A percentile compares a stretch with the other conserved stretches of the same genome.
phyloP scores from a whole-genome alignment of 2,329 filamentous ascomycete species.

The Pyrenochaeta sp. region DNA sequence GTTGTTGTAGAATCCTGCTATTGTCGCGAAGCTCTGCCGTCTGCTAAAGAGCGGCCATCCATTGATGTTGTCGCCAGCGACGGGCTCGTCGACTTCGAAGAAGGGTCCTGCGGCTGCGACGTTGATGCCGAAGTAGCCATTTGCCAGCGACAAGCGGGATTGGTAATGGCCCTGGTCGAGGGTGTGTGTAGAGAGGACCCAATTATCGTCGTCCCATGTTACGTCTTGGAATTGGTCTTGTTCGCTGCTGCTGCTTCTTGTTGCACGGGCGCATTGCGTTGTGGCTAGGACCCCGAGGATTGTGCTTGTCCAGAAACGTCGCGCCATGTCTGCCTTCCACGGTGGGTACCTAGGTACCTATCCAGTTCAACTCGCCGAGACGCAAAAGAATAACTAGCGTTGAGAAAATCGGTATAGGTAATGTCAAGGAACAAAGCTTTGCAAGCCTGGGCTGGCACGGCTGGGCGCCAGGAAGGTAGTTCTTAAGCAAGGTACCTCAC shows the following conservation, averaged over 20 bases:
- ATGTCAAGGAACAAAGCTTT: too few species aligned
- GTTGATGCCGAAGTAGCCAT: constrained; percentile 71
- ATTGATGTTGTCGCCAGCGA: constrained; percentile 62
- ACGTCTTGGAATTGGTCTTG: constrained; percentile 50
- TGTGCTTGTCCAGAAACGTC: too few species aligned
- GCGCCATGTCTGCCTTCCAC: too few species aligned
- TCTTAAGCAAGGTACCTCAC: too few species aligned
- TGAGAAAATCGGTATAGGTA: too few species aligned
- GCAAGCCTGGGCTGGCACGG: too few species aligned
- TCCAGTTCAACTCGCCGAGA: too few species aligned
- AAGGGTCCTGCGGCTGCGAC: constrained; percentile 68
- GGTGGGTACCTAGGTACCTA: too few species aligned
- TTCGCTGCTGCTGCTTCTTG: constrained; percentile 29
- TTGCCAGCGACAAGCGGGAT: constrained; percentile 60
- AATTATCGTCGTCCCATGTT: constrained; percentile 66
- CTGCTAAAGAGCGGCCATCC: constrained; percentile 73
- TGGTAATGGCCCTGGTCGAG: constrained; percentile 67
- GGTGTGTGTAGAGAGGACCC: constrained; percentile 61
- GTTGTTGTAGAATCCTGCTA: constrained; percentile 71
- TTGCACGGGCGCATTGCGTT: too few species aligned
- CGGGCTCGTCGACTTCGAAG: constrained; percentile 64
- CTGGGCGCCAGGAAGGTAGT: too few species aligned
- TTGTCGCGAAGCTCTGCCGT: constrained; percentile 71
- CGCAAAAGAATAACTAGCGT: too few species aligned
- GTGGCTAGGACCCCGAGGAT: too few species aligned